Base-by-base conservation (phyloP, 2,329 filamentous ascomycete species). In the Zopfia rhizophila region DNA sequence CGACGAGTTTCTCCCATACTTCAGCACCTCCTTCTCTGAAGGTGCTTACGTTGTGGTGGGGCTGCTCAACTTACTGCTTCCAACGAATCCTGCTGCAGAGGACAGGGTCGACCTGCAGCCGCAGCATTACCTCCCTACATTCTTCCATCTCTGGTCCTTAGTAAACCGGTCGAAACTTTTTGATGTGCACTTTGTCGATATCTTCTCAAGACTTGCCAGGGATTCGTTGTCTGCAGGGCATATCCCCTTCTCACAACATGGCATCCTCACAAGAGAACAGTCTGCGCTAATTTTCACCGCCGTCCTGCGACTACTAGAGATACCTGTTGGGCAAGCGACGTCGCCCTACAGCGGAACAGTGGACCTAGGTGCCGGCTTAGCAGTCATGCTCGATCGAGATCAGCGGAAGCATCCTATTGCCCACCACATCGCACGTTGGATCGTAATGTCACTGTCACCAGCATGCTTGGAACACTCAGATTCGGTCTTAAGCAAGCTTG, bases 131-230 rank as follows among this genome's bases (percentile, higher is more conserved):
- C 77, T 97, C 24, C 94, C 94, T 3, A 96, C 93, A 0, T 88
- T 96, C 60, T 99, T 99, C 78, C 94, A 99, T 70, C 75, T 97
- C 1, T 99, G 94, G 94, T 94, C 92, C 1, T 80, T 97, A 29
- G 86, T 97, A 56, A 94, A 91, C 59, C 83, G 95, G 38, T 97
- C 93, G 1, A 94, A 90, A 71, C 82, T 86, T 3, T 88, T 94
- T 51, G 94, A 99, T 70, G 83, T 89, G 46, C 88, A 88, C 53
- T 92, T 96, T 63, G 83, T 97, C 54, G 94, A 99, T 72, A 82
- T 96, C 22, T 84, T 96, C 53, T 97, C 94, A 10, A 83, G 94
- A 39, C 78, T 97, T 64, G 88, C 93, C 1, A 81, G 93, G 55
- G 94, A 99, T 69, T 90, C 89, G 47, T 75, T 99, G 45, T 78